Evolutionary conservation across 2,329 filamentous ascomycete species (phyloP).

Genomic region (Colletotrichum sublineola): DNA sequence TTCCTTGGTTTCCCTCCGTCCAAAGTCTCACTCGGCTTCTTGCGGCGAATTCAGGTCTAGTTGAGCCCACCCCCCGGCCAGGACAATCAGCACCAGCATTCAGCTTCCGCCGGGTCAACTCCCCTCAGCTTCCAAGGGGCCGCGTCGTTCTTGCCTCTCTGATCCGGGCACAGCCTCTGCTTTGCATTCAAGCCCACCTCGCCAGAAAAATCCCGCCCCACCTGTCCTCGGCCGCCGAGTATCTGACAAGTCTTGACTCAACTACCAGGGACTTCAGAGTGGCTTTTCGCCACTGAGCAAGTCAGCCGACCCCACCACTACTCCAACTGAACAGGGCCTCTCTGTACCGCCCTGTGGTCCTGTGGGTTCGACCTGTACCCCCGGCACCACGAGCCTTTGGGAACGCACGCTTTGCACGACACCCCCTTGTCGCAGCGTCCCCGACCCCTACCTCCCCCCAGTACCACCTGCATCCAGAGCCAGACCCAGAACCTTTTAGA

Average conservation of each 20-base stretch:
- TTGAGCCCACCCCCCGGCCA: slow-evolving; percentile 5
- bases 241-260: slow-evolving; percentile 42
- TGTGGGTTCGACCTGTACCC: slow-evolving; percentile 41
- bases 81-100: slow-evolving; percentile 11
- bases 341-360: slow-evolving; percentile 42
- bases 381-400: slow-evolving; percentile 40
- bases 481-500: slow-evolving; percentile 42
- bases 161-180: slow-evolving; percentile 36
- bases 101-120: slow-evolving; percentile 5
- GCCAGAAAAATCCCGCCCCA: slow-evolving; percentile 31
- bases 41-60: slow-evolving; percentile 6
- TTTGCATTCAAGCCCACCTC: slow-evolving; percentile 33
- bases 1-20: slow-evolving; percentile 39
- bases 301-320: slow-evolving; percentile 43
- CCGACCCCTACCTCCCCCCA: slow-evolving; percentile 40
- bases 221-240: slow-evolving; percentile 39
- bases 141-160: slow-evolving; percentile 21
- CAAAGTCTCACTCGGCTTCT: slow-evolving; percentile 20
- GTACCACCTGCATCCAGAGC: slow-evolving; percentile 35
- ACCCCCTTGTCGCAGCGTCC: slow-evolving; percentile 38
- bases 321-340: slow-evolving; percentile 39
- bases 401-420: slow-evolving; percentile 41
- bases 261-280: slow-evolving; percentile 38
- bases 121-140: slow-evolving; percentile 16
- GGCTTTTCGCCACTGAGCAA: slow-evolving; percentile 43